These are phyloP conservation scores for Crepidotus variabilis DNA, from an alignment of 768 basidiomycete genomes.

Conservation along the genomic window DNA sequence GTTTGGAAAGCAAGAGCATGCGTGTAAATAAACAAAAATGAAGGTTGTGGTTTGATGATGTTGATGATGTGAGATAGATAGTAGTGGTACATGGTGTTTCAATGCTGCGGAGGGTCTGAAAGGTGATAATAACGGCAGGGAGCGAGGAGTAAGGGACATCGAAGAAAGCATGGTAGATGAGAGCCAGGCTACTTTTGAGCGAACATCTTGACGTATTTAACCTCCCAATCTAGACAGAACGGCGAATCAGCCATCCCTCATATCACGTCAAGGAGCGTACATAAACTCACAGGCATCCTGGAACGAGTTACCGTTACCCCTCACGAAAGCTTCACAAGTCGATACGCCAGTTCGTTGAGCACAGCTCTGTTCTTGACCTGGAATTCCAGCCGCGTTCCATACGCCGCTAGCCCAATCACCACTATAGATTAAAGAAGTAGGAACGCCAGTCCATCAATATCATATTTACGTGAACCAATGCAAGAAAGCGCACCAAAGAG, in stretches of 20 bases:
- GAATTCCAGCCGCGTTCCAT: constrained; percentile 72
- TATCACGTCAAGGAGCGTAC: background rate
- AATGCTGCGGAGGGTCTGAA: background rate
- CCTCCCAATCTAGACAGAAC: constrained; percentile 68
- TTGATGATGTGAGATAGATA: background rate
- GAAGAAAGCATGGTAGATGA: background rate
- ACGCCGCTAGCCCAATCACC: constrained; percentile 87
- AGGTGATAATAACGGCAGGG: background rate
- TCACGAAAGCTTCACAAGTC: constrained; percentile 78
- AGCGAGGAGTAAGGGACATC: background rate
- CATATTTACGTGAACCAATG: background rate
- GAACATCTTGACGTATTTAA: constrained; percentile 72
- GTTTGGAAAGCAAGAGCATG: background rate
- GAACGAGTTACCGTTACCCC: constrained; percentile 66
- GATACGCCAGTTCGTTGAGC: constrained; percentile 77
- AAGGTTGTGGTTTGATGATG: background rate
- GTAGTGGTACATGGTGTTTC: too few relatives aligned
- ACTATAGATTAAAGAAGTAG: constrained; percentile 27
- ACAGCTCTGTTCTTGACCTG: constrained; percentile 86
- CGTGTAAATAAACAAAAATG: background rate
- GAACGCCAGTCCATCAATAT: background rate
- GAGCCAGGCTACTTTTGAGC: constrained; percentile 26
- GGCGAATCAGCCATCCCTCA: background rate
- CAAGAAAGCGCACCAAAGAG: constrained; percentile 58
- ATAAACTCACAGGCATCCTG: constrained; percentile 68